Evolutionary conservation across 495 filamentous ascomycete genomes (phyloP).

Genomic region (Neurospora hispaniola): DNA sequence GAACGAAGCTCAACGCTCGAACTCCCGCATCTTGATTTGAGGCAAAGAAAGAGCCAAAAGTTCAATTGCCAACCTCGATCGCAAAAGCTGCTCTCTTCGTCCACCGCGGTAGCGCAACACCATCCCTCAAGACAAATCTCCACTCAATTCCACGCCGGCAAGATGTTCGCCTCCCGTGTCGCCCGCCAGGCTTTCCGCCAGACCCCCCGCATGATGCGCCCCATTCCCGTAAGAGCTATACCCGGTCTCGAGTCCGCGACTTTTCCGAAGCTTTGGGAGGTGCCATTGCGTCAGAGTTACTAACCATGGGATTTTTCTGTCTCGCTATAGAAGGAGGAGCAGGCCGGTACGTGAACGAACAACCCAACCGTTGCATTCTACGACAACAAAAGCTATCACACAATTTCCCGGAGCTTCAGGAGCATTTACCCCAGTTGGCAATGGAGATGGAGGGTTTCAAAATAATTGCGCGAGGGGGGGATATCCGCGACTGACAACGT

Average conservation of each 20-base stretch:
- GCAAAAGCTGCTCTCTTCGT: not conserved
- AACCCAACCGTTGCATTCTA: constrained; percentile 11
- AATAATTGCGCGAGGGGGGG: not conserved
- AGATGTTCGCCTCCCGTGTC: constrained; percentile 56
- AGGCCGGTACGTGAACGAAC: constrained; percentile 56
- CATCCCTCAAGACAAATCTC: constrained; percentile 16
- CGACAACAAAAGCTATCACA: constrained; percentile 5
- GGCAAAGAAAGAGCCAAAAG: not conserved
- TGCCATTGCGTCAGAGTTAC: constrained; percentile 14
- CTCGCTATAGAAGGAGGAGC: constrained; percentile 62
- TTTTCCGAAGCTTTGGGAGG: not conserved
- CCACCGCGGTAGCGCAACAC: constrained; percentile 2
- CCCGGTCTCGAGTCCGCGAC: not conserved
- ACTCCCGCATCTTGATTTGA: constrained; percentile 2
- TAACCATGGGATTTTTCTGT: constrained; percentile 22
- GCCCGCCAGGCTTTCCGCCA: constrained; percentile 44
- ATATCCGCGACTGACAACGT: constrained; percentile 15
- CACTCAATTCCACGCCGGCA: constrained; percentile 22
- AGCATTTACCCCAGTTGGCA: not conserved
- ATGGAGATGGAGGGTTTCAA: not conserved
- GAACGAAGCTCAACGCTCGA: constrained; percentile 4
- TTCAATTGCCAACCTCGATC: not conserved
- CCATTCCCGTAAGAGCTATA: constrained; percentile 62
- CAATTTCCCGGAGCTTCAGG: not conserved
- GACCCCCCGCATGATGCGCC: constrained; percentile 56